Percentiles rank a stretch among this genome's conserved stretches.
phyloP scores from a whole-genome alignment of 768 basidiomycete genomes.

The Lepiota brunneoincarnata region DNA sequence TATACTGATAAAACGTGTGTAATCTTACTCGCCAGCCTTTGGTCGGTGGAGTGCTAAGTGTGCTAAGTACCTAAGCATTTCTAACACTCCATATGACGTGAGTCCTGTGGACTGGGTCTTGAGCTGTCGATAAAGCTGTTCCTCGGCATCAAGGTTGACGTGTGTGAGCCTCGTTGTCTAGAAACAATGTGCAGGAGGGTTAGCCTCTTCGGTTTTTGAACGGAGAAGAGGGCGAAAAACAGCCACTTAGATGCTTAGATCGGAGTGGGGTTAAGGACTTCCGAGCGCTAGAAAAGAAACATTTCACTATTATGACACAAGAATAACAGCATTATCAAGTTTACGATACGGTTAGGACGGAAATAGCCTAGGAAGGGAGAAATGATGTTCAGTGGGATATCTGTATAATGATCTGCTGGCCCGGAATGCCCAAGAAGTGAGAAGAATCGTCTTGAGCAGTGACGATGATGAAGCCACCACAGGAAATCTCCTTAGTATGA shows the following conservation, averaged over 20 bases:
- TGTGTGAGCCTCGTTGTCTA: neutral
- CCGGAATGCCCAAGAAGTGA: slow-evolving; percentile 24
- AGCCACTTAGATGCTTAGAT: neutral
- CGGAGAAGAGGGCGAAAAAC: neutral
- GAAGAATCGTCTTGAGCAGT: slow-evolving; percentile 21
- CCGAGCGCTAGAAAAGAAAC: too few species aligned
- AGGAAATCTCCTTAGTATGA: neutral
- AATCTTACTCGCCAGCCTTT: too few species aligned
- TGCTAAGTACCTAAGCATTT: too few species aligned
- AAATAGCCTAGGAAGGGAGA: neutral
- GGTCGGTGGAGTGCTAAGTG: too few species aligned
- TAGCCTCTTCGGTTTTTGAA: neutral
- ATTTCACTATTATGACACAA: neutral
- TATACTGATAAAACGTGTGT: too few species aligned
- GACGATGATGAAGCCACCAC: slow-evolving; percentile 23
- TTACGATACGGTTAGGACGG: neutral
- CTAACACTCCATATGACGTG: too few species aligned
- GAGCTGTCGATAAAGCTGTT: too few species aligned
- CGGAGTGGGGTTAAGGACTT: neutral
- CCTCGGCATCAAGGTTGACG: too few species aligned
- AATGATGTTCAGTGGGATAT: neutral
- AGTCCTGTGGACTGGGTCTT: too few species aligned
- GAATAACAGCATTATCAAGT: neutral
- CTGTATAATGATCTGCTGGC: slow-evolving; percentile 24
- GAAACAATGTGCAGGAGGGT: neutral